Conservation (phyloP, 495 filamentous ascomycete species). For the Neohortaea acidophila region DNA sequence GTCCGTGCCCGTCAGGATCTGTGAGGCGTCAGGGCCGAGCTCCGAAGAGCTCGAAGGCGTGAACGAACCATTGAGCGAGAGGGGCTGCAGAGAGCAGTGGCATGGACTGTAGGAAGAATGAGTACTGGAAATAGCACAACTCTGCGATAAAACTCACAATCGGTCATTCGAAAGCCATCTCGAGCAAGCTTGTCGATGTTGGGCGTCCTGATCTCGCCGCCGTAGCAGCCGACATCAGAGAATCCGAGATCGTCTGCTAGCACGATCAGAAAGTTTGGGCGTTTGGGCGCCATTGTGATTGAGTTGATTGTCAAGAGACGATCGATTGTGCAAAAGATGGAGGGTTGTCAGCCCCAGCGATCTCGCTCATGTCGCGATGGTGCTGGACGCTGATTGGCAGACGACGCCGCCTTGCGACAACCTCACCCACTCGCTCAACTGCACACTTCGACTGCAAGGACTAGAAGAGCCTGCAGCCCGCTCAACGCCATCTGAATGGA, state of each 20-base stretch:
- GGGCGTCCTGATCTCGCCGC: slow-evolving; percentile 26
- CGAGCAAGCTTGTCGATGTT: slow-evolving; percentile 21
- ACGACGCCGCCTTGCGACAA: too few species aligned
- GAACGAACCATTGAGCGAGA: slow-evolving; percentile 31
- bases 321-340: too few species aligned
- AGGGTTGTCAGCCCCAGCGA: too few species aligned
- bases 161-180: slow-evolving; percentile 16
- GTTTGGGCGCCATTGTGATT: too few species aligned
- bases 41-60: neutral
- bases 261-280: slow-evolving; percentile 26
- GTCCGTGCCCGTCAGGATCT: slow-evolving; percentile 29
- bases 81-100: slow-evolving; percentile 24
- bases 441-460: too few species aligned
- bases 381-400: too few species aligned
- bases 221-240: slow-evolving; percentile 20
- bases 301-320: too few species aligned
- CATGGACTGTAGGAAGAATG: slow-evolving; percentile 21
- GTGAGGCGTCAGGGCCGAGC: neutral
- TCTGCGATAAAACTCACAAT: neutral
- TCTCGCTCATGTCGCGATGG: too few species aligned
- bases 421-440: too few species aligned
- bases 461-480: too few species aligned
- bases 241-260: slow-evolving; percentile 26
- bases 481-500: too few species aligned
- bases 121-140: neutral